Conservation (phyloP, 2,329 filamentous ascomycete genomes). For the Alternaria sp. region DNA sequence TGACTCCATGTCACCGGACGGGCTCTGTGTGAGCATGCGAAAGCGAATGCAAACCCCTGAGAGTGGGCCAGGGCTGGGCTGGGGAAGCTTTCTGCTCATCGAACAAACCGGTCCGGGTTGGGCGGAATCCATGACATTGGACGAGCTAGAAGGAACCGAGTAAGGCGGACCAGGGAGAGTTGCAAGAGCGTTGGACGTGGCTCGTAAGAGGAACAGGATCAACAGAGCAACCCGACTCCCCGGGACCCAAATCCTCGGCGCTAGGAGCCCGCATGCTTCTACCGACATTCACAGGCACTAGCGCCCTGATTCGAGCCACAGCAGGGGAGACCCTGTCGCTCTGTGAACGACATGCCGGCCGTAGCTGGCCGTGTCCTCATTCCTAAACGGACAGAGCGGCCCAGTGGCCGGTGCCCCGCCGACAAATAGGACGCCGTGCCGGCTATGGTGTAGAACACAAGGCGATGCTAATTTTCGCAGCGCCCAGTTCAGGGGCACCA, state of each 20-base stretch:
- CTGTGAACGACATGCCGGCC: constrained; percentile 43
- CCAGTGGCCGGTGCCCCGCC: constrained; percentile 40
- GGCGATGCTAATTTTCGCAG: constrained; percentile 20
- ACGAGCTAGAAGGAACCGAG: constrained; percentile 41
- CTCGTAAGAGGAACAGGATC: constrained; percentile 45
- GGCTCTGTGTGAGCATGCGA: constrained; percentile 25
- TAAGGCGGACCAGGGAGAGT: constrained; percentile 45
- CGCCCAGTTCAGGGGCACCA: constrained; percentile 36
- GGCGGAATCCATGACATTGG: constrained; percentile 49
- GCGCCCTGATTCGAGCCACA: constrained; percentile 14
- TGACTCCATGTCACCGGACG: constrained; percentile 43
- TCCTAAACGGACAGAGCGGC: constrained; percentile 37
- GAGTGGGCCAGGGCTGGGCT: constrained; percentile 44
- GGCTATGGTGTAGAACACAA: constrained; percentile 16
- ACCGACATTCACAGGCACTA: constrained; percentile 10
- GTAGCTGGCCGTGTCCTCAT: constrained; percentile 31
- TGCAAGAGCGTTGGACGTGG: constrained; percentile 48
- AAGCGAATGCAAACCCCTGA: constrained; percentile 41
- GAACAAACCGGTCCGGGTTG: constrained; percentile 42
- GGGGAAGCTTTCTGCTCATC: constrained; percentile 38
- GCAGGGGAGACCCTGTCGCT: constrained; percentile 25
- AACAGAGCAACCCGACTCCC: constrained; percentile 39
- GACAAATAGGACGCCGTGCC: constrained; percentile 38
- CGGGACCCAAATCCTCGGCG: constrained; percentile 19
- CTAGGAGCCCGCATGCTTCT: constrained; percentile 18